A percentile compares a stretch with the other conserved stretches of the same genome.
Conservation (phyloP, 2,329 filamentous ascomycete species). For the Curvularia sp. region DNA sequence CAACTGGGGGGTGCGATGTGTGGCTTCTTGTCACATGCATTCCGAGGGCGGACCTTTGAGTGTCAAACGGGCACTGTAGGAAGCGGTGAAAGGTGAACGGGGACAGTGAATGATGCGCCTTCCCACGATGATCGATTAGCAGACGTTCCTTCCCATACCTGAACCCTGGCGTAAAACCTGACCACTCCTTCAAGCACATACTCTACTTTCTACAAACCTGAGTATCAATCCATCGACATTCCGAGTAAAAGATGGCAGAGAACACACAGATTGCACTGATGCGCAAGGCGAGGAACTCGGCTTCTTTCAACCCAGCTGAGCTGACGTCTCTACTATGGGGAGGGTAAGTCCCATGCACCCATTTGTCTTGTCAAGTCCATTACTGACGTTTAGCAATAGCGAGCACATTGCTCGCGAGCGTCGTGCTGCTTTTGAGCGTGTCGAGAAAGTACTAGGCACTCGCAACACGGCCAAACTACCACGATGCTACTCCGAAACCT, state of each 20-base stretch:
- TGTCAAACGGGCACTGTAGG: no score
- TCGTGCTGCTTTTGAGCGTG: conserved; percentile 26
- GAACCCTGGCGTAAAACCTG: no score
- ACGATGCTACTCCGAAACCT: conserved; percentile 31
- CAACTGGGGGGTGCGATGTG: not conserved
- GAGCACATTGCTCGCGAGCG: conserved; percentile 18
- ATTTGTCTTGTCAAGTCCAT: not conserved
- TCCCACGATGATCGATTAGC: no score
- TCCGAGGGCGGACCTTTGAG: not conserved
- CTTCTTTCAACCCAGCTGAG: conserved; percentile 18
- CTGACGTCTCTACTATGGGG: conserved; percentile 9
- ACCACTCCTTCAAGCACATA: not conserved
- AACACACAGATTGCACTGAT: conserved; percentile 20
- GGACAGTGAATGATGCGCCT: no score
- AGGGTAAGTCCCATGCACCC: not conserved
- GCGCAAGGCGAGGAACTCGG: conserved; percentile 16
- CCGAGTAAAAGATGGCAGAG: not conserved
- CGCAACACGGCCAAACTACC: conserved; percentile 32
- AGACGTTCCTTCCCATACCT: no score
- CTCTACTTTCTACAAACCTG: not conserved
- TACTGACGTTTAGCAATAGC: conserved; percentile 6
- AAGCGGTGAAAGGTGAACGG: no score
- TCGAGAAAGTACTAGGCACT: conserved; percentile 21
- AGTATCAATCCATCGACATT: not conserved
- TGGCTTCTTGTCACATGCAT: not conserved